Evolutionary conservation across 169 alveolate genomes (phyloP).

Genomic region (Plasmodium cynomolgi): DNA sequence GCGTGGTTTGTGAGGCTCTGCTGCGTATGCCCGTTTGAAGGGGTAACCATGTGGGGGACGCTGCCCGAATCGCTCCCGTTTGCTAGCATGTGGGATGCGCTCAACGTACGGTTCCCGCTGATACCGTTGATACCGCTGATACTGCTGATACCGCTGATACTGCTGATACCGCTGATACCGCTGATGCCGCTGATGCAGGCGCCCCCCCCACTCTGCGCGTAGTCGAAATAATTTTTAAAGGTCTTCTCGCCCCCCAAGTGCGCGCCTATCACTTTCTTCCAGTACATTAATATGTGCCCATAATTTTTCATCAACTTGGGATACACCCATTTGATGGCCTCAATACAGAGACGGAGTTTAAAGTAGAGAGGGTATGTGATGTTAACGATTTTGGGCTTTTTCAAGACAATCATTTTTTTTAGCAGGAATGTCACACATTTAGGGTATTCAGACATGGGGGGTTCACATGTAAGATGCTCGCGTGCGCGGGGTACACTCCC

Average conservation of each 20-base stretch:
- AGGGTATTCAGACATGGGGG: conserved; percentile 1
- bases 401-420: conserved; percentile 37
- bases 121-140: not conserved
- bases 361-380: conserved; percentile 15
- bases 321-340: conserved; percentile 14
- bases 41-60: not conserved
- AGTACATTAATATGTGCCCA: conserved; percentile 54
- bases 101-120: not conserved
- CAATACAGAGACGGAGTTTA: conserved; percentile 24
- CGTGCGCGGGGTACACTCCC: not conserved
- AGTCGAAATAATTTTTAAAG: conserved; percentile 47
- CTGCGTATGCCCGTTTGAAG: not conserved
- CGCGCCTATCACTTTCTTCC: conserved; percentile 24
- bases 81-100: not conserved
- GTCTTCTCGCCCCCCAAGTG: conserved; percentile 23
- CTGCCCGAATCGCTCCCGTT: not conserved
- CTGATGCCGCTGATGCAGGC: not conserved
- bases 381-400: conserved; percentile 27
- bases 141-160: not conserved
- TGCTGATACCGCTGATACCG: not conserved
- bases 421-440: conserved; percentile 21
- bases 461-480: not conserved
- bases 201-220: not conserved
- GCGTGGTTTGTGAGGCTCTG: not conserved
- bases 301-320: conserved; percentile 19